These are phyloP conservation scores for Candida vaughaniae DNA, from an alignment of 805 yeast species.

Conservation along the genomic window DNA sequence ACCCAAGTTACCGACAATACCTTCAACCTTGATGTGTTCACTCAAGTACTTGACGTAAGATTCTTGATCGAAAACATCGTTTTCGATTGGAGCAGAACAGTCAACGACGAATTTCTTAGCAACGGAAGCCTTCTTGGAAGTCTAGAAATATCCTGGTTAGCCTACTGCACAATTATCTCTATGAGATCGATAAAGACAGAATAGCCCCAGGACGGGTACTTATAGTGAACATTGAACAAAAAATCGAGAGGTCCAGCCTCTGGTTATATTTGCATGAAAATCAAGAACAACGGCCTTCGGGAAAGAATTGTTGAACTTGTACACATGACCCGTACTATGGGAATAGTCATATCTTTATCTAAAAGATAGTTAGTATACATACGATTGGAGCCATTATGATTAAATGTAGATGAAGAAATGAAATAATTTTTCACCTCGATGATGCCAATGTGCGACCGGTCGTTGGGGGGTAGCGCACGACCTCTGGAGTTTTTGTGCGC, in stretches of 20 bases:
- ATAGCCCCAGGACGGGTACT: constrained; percentile 48
- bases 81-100: constrained; percentile 95
- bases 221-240: too few species aligned
- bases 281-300: too few species aligned
- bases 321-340: constrained; percentile 39
- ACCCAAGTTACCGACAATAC: constrained; percentile 95
- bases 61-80: constrained; percentile 96
- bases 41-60: constrained; percentile 96
- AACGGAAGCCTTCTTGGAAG: constrained; percentile 67
- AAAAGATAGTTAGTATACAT: constrained; percentile 51
- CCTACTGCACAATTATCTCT: constrained; percentile 65
- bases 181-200: constrained; percentile 37
- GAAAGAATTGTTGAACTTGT: too few species aligned
- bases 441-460: too few species aligned
- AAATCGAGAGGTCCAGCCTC: too few species aligned
- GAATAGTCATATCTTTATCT: constrained; percentile 30
- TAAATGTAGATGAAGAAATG: constrained; percentile 5
- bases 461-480: not conserved
- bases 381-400: constrained; percentile 86
- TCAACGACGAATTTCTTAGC: constrained; percentile 92
- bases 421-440: constrained; percentile 8
- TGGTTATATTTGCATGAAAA: too few species aligned
- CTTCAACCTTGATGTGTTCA: constrained; percentile 99
- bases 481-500: not conserved
- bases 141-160: constrained; percentile 57